These are phyloP conservation scores for Debaryomyces subglobosus DNA, from an alignment of 1,139 yeast genomes.

Conservation along the genomic window DNA sequence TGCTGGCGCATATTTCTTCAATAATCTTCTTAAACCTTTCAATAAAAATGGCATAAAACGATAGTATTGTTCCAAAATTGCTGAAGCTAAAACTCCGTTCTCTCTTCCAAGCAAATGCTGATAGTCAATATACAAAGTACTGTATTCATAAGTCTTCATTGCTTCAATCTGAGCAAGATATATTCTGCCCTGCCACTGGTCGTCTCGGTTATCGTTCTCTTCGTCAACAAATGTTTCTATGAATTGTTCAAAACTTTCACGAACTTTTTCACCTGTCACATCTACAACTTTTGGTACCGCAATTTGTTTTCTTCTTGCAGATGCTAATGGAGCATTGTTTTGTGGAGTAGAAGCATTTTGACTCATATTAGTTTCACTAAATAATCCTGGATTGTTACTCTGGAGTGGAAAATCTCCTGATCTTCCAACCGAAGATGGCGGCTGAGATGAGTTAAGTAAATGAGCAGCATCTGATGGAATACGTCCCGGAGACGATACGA, in stretches of 20 bases:
- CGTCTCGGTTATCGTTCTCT: constrained; percentile 35
- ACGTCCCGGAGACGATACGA: constrained; percentile 50
- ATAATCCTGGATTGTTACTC: constrained; percentile 17
- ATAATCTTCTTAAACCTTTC: constrained; percentile 71
- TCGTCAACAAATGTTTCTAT: constrained; percentile 63
- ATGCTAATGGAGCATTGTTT: constrained; percentile 22
- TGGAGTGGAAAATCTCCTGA: constrained; percentile 33
- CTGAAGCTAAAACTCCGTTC: constrained; percentile 87
- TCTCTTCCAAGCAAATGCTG: constrained; percentile 75
- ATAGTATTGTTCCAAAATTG: constrained; percentile 88
- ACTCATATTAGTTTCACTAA: constrained; percentile 22
- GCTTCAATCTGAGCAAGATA: constrained; percentile 83
- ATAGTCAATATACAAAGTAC: constrained; percentile 84
- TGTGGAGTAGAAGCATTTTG: constrained; percentile 24
- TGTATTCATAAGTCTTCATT: constrained; percentile 74
- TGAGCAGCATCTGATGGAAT: constrained; percentile 52
- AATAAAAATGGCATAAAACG: constrained; percentile 86
- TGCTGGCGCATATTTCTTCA: constrained; percentile 77
- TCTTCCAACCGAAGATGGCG: constrained; percentile 48
- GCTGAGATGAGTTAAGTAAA: constrained; percentile 46
- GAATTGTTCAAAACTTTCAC: constrained; percentile 87
- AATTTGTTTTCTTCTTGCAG: constrained; percentile 54
- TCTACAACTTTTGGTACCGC: constrained; percentile 87
- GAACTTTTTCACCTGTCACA: constrained; percentile 89
- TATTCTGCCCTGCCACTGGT: constrained; percentile 54